phyloP scores from a whole-genome alignment of 768 basidiomycete species.

The Serendipita sp. region DNA sequence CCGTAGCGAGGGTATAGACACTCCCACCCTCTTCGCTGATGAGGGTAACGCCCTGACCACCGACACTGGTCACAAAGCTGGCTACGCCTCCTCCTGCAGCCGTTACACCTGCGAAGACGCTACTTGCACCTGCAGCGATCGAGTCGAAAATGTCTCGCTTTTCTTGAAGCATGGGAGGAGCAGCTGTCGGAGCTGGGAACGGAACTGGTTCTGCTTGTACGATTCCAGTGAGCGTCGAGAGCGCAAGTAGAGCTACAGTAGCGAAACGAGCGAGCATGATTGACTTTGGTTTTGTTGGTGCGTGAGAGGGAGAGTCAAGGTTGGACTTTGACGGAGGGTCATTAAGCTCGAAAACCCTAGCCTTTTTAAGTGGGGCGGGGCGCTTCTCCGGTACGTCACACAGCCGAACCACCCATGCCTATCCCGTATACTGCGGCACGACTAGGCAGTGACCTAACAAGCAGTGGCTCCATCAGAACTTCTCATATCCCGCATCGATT shows the following conservation, averaged over 20 bases:
- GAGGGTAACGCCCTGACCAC: neutral
- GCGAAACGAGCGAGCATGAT: slow-evolving; percentile 15
- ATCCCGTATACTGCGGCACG: no score
- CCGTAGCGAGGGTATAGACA: neutral
- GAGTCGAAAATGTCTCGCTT: neutral
- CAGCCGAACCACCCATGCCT: no score
- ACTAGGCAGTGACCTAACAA: no score
- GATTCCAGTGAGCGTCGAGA: slow-evolving; percentile 17
- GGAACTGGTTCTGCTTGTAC: slow-evolving; percentile 6
- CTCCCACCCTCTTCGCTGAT: neutral
- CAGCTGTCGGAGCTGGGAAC: slow-evolving; percentile 6
- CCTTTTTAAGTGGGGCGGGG: no score
- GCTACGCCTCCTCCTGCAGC: neutral
- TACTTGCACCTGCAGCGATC: neutral
- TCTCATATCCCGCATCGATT: no score
- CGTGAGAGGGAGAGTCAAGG: no score
- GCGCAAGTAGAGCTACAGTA: slow-evolving; percentile 22
- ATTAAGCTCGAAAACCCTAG: no score
- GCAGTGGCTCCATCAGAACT: no score
- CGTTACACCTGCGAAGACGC: neutral
- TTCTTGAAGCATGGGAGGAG: neutral
- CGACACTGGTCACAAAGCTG: neutral
- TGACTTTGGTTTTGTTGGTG: neutral
- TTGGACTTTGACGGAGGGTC: no score
- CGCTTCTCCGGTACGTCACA: no score